Base-by-base conservation (phyloP, 768 basidiomycete genomes). In the Leccinum sublutescens region DNA sequence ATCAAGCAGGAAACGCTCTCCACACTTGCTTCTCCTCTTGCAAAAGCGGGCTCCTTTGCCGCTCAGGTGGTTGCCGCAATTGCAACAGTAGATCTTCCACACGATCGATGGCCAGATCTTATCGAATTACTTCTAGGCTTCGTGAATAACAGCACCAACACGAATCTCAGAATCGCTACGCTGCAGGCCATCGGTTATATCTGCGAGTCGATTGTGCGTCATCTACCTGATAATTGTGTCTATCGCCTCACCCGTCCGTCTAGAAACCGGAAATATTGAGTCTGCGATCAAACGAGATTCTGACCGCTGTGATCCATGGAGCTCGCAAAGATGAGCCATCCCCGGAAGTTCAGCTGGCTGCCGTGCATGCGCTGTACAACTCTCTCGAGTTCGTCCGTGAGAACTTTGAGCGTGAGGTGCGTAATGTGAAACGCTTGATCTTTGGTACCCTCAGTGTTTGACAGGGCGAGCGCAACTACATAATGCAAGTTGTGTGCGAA, bases 401-500 rank as follows among this genome's bases (percentile, higher is more conserved):
- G 66, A 99, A 99, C 76, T 98, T 99, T 70, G 93, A 97, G 65
- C 88, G 95, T 52, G 97, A 98, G 81, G 95, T 96, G 63, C 54
- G 85, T 78, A 34, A 54, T 31, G 56, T 62, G 29, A 55, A 25
- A 55, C 52, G 2, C 43, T 38, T 25, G 43, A 10, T 40, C 45
- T 9, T 49, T 9, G 21, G 50, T 54, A 31, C 52, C 50, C 62
- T 60, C 43, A 50, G 50, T 45, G 34, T 36, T 54, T 25, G 59
- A 12, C 69, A 98, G 94, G 97, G 97, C 65, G 97, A 99, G 75
- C 86, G 97, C 51, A 99, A 98, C 77, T 98, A 97, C 78, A 98
- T 99, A 75, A 99, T 99, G 97, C 97, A 99, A 78, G 95, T 98
- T 47, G 92, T 98, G 17, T 99, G 97, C 71, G 97, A 98, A 71